Evolutionary conservation across 106 monocot species (phyloP), one percentile per base, ranked within the genome.

Genomic region (Apostasia shenzhenica): DNA sequence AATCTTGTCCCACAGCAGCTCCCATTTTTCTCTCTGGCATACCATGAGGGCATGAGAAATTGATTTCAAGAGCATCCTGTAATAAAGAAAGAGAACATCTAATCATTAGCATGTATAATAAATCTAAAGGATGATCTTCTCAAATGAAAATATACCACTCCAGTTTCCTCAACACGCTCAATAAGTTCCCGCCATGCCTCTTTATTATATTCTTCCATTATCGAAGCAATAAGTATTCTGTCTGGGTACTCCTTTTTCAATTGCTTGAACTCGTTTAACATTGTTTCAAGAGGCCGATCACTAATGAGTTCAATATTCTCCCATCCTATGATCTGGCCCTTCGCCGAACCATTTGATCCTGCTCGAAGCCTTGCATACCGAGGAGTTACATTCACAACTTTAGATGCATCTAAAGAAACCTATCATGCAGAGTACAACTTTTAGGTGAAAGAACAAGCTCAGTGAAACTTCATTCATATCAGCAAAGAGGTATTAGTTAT

Each of bases 1-100:
- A 97, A 59, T 97, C 95, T 82, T 97, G 91, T 1, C 95, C 95
- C 50, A 92, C 95, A 42, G 95, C 95, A 70, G 95, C 95, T 78
- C 95, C 92, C 95, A 97, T 97, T 68, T 85, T 97, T 52, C 95
- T 52, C 73, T 97, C 95, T 62, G 95, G 95, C 95, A 97, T 97
- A 55, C 95, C 92, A 80, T 97, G 97, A 69, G 97, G 97, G 54
- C 97, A 97, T 48, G 97, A 97, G 73, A 97, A 97, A 58, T 97
- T 97, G 69, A 97, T 97, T 75, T 97, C 97, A 74, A 97, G 73
- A 42, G 92, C 97, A 83, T 97, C 97, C 97, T 92, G 65, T 26
- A 47, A 74, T 60, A 39, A 67, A 47, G 6, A 66, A 40, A 44
- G 37, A 14, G 5, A 57, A 55, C 47, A 63, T 6, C 8, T 59